Evolutionary conservation across 257 asterid species (phyloP).

Genomic region (Cinchona pubescens): DNA sequence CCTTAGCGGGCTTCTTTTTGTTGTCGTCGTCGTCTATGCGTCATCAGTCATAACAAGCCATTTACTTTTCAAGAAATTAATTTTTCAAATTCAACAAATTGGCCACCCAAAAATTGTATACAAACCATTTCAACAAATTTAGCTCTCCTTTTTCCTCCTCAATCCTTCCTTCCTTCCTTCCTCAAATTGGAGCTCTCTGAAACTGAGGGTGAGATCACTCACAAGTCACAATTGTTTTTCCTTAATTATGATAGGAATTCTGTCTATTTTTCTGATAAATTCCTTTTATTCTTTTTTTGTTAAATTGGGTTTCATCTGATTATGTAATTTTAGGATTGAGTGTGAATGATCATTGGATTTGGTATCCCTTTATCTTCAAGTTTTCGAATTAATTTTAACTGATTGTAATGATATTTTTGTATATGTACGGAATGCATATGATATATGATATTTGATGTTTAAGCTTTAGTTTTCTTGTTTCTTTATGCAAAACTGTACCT

Average conservation of each 20-base stretch:
- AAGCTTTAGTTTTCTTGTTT: background rate
- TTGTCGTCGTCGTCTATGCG: too few species aligned
- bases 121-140: constrained; percentile 11
- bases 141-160: background rate
- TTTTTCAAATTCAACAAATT: too few species aligned
- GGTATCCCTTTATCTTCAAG: background rate
- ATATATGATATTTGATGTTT: constrained; percentile 11
- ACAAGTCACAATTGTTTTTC: background rate
- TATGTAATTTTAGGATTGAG: constrained; percentile 10
- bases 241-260: too few species aligned
- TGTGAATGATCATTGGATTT: constrained; percentile 1
- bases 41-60: too few species aligned
- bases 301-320: too few species aligned
- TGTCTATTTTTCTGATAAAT: background rate
- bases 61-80: too few species aligned
- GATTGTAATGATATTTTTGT: background rate
- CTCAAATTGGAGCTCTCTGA: background rate
- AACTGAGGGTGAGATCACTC: constrained; percentile 1
- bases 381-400: too few species aligned
- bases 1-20: background rate
- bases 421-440: background rate
- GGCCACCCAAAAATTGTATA: background rate
- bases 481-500: background rate
- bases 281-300: background rate
- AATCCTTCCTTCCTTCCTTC: background rate